Evolutionary conservation across 2,329 filamentous ascomycete species (phyloP).

Genomic region (Neofusicoccum kwambonambiense): DNA sequence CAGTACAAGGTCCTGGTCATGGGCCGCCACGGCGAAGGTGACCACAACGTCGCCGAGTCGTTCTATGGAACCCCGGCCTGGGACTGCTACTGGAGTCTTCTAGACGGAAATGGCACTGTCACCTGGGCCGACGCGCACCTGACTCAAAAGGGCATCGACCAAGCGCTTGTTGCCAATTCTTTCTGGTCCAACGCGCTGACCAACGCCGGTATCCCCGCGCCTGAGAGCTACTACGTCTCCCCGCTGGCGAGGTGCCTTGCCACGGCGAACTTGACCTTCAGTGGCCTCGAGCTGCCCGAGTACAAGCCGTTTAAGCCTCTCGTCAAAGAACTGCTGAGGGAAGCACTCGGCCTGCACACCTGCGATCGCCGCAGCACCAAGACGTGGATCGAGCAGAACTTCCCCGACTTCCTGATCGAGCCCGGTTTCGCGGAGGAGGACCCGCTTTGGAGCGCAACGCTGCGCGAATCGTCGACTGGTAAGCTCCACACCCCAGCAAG

Average conservation of each 20-base stretch:
- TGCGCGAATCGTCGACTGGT: constrained; percentile 15
- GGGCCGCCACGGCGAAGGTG: constrained; percentile 68
- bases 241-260: constrained; percentile 63
- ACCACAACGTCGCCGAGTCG: constrained; percentile 63
- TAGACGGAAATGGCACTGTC: constrained; percentile 62
- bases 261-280: constrained; percentile 64
- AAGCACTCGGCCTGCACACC: constrained; percentile 66
- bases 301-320: constrained; percentile 55
- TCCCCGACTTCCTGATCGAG: constrained; percentile 59
- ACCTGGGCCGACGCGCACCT: constrained; percentile 65
- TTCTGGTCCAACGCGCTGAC: constrained; percentile 60
- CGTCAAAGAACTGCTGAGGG: constrained; percentile 65
- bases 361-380: constrained; percentile 63
- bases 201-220: constrained; percentile 57
- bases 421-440: constrained; percentile 61
- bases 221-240: constrained; percentile 64
- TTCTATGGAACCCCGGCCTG: constrained; percentile 68
- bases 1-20: constrained; percentile 67
- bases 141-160: constrained; percentile 55
- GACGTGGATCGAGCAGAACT: constrained; percentile 52
- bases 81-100: constrained; percentile 68
- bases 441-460: constrained; percentile 47
- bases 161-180: constrained; percentile 57
- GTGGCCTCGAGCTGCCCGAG: constrained; percentile 51
- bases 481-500: not conserved